Base-by-base conservation (phyloP, 2,329 filamentous ascomycete species). In the Fusarium sp. region DNA sequence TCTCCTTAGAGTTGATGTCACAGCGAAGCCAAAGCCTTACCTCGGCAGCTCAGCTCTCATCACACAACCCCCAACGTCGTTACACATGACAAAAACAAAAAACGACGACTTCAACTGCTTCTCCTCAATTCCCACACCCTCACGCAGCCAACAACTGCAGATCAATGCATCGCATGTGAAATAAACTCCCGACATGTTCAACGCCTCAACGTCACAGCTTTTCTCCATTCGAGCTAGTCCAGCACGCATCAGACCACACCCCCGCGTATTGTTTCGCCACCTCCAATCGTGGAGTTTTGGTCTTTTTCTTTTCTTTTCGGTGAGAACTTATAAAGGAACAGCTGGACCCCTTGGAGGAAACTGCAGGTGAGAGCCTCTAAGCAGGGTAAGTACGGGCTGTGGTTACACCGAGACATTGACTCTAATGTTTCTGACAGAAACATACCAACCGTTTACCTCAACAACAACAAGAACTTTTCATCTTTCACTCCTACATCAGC, bases 211-310 rank as follows among this genome's bases (percentile, higher is more conserved):
- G 55, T 60, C 55, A 51, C 45, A 25, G 4, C 23, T 25, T 19
- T 19, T 4, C 19, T 25, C 23, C 23, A 25, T 25, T 19, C 19
- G 4, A 19, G 19, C 4, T 25, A 25, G 23, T 25, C 8, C 23
- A 25, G 4, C 23, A 9, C 17, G 15, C 43, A 44, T 57, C 54
- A 59, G 41, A 10, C 56, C 54, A 59, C n/a, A n/a, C n/a, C 21
- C 17, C 23, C 23, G 8, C 23, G 23, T 25, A 25, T 25, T 25
- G 23, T 41, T 45, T 63, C 35, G 61, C 60, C 60, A 63, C 60
- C 14, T 31, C 45, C 45, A 58, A 43, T 51, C 33, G 38, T 25
- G 23, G 23, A 25, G 23, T 25, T 25, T 25, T 25, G 6, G 23
- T 7, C 23, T 25, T 25, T 25, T 25, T 25, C 4, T 19, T 19